A percentile compares a stretch with the other conserved stretches of the same genome.
Evolutionary conservation across 495 filamentous ascomycete species (phyloP).

Genomic region (Penicillium paxilli): DNA sequence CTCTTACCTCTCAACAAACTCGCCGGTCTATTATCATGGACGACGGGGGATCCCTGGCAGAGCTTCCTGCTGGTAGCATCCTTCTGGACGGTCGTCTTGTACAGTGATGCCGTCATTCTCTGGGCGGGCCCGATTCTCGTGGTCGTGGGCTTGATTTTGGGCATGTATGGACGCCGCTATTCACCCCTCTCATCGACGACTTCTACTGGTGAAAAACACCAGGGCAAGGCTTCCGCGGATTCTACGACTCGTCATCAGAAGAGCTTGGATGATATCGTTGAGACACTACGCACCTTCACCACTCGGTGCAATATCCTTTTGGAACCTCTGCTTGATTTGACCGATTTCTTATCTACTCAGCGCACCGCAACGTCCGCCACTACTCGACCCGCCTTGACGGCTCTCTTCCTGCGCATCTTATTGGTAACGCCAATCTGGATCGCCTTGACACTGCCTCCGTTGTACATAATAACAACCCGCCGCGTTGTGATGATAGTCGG

Average conservation of each 20-base stretch:
- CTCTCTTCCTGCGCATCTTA: slow-evolving; percentile 84
- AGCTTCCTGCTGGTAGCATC: slow-evolving; percentile 83
- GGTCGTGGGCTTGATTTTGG: slow-evolving; percentile 75
- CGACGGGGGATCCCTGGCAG: slow-evolving; percentile 89
- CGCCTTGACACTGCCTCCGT: slow-evolving; percentile 72
- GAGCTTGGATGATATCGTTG: slow-evolving; percentile 95
- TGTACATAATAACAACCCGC: slow-evolving; percentile 83
- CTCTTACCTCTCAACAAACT: slow-evolving; percentile 81
- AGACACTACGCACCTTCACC: slow-evolving; percentile 84
- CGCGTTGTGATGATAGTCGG: slow-evolving; percentile 77
- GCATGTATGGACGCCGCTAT: slow-evolving; percentile 90
- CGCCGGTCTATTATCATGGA: slow-evolving; percentile 87
- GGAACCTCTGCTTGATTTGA: slow-evolving; percentile 82
- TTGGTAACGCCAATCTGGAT: slow-evolving; percentile 89
- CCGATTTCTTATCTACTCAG: slow-evolving; percentile 91
- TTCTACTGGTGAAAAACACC: slow-evolving; percentile 64
- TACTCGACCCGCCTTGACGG: slow-evolving; percentile 86
- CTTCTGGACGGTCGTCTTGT: slow-evolving; percentile 85
- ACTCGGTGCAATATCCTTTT: slow-evolving; percentile 87
- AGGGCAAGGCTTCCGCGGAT: slow-evolving; percentile 54
- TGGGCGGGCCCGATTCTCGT: slow-evolving; percentile 80
- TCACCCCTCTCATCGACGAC: slow-evolving; percentile 84
- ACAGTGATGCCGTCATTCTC: slow-evolving; percentile 78
- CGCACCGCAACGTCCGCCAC: slow-evolving; percentile 88
- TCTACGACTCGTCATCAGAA: slow-evolving; percentile 68